These are phyloP conservation scores for Metschnikowia matae DNA, from an alignment of 805 yeast genomes.

Conservation along the genomic window DNA sequence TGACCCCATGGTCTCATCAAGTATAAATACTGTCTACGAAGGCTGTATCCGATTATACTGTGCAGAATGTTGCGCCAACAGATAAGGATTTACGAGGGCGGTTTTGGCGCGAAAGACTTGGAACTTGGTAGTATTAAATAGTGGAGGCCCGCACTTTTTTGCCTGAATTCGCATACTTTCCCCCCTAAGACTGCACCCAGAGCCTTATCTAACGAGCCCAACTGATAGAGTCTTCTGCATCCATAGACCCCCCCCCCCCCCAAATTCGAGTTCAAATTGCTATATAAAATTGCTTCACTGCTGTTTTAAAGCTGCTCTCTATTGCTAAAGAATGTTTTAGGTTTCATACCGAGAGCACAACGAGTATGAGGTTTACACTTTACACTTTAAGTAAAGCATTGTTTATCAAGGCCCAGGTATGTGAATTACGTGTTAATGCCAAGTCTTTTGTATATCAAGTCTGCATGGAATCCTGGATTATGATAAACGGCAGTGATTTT, in stretches of 20 bases:
- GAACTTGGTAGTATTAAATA: background rate
- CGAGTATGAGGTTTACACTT: too few species aligned
- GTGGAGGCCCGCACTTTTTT: conserved; percentile 1
- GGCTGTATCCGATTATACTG: background rate
- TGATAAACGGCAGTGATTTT: too few species aligned
- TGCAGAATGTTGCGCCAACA: conserved; percentile 1
- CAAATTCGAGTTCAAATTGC: too few species aligned
- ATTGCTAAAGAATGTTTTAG: too few species aligned
- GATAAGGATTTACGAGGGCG: background rate
- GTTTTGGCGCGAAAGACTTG: background rate
- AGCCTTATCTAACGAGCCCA: background rate
- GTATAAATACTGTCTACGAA: background rate
- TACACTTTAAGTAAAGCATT: too few species aligned
- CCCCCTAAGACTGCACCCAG: background rate
- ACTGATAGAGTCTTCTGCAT: background rate
- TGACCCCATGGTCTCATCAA: background rate
- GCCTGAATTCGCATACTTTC: background rate
- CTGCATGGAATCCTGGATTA: too few species aligned
- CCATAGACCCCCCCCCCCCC: background rate
- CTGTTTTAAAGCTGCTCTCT: too few species aligned
- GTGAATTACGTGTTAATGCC: too few species aligned
- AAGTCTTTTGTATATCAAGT: too few species aligned
- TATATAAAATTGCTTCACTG: too few species aligned
- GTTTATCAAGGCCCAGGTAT: too few species aligned
- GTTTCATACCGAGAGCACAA: too few species aligned